Percentiles rank a stretch among this genome's conserved stretches.
Conservation (phyloP, 768 basidiomycete genomes). For the Lentinus brumalis region DNA sequence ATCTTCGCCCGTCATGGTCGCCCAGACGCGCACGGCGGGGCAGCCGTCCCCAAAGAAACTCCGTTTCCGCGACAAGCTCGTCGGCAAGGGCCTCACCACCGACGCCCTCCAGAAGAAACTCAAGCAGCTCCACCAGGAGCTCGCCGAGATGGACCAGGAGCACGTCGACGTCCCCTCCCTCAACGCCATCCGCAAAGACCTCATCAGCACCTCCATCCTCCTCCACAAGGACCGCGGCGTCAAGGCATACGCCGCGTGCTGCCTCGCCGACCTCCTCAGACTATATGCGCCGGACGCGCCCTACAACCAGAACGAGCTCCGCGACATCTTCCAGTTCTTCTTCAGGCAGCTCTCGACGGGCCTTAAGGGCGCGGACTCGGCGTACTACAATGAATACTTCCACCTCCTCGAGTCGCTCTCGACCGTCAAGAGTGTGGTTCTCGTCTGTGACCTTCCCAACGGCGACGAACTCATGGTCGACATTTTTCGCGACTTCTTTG, state of each 20-base stretch:
- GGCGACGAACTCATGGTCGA: conserved; percentile 83
- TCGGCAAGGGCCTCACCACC: conserved; percentile 73
- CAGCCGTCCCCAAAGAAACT: conserved; percentile 60
- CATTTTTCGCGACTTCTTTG: conserved; percentile 84
- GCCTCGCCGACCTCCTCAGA: conserved; percentile 89
- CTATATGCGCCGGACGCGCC: conserved; percentile 98
- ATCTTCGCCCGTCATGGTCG: conserved; percentile 55
- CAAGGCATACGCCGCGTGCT: conserved; percentile 93
- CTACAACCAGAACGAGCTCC: conserved; percentile 83
- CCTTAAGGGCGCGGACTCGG: conserved; percentile 73
- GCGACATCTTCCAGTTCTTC: conserved; percentile 98
- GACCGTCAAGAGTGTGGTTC: conserved; percentile 91
- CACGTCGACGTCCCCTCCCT: conserved; percentile 76
- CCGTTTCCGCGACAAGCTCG: conserved; percentile 76
- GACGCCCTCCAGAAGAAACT: conserved; percentile 88
- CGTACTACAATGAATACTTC: conserved; percentile 92
- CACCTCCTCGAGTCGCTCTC: conserved; percentile 93
- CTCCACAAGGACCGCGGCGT: conserved; percentile 96
- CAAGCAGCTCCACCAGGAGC: conserved; percentile 71
- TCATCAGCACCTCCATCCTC: conserved; percentile 76
- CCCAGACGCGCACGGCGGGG: conserved; percentile 66
- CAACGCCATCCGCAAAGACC: conserved; percentile 68
- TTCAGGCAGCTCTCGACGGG: conserved; percentile 77
- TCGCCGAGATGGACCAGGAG: conserved; percentile 88
- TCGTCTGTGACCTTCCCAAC: conserved; percentile 88